Evolutionary conservation across 2,329 filamentous ascomycete genomes (phyloP).

Genomic region (Exophiala lecanii-corni): DNA sequence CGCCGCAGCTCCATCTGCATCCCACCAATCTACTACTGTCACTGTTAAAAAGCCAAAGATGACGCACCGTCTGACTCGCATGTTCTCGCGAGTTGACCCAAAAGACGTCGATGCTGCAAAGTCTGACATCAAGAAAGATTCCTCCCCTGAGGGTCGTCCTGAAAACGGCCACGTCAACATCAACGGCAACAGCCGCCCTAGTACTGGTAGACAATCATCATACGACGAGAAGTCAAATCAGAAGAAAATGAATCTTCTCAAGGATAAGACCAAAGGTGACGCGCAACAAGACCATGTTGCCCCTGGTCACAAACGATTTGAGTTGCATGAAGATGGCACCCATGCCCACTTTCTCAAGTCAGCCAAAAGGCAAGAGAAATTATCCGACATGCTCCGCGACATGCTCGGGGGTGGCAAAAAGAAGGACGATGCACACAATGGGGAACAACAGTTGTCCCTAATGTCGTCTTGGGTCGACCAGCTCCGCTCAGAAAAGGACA

Average conservation of each 20-base stretch:
- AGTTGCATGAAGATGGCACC: conserved; percentile 58
- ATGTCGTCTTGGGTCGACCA: conserved; percentile 97
- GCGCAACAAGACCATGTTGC: conserved; percentile 17
- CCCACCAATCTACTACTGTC: conserved; percentile 7
- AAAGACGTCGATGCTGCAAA: conserved; percentile 31
- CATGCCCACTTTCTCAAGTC: conserved; percentile 89
- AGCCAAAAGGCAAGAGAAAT: conserved; percentile 87
- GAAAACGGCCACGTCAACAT: conserved; percentile 32
- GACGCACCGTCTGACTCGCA: conserved; percentile 42
- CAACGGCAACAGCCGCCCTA: conserved; percentile 20
- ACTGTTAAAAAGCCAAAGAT: conserved; percentile 36
- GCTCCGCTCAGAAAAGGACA: conserved; percentile 79
- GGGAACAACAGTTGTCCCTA: conserved; percentile 74
- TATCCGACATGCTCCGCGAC: conserved; percentile 84
- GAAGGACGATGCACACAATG: conserved; percentile 57
- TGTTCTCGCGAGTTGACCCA: conserved; percentile 42
- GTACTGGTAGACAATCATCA: conserved; percentile 28
- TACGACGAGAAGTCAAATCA: conserved; percentile 30
- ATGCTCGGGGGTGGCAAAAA: conserved; percentile 78
- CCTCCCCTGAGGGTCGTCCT: conserved; percentile 28
- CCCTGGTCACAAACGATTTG: conserved; percentile 47
- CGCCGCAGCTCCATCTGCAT: conserved; percentile 14
- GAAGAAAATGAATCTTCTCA: conserved; percentile 28
- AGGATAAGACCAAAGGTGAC: conserved; percentile 32
- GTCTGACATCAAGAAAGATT: conserved; percentile 12